phyloP scores from a whole-genome alignment of 73 alveolate species.

The Tetrahymena thermophila region DNA sequence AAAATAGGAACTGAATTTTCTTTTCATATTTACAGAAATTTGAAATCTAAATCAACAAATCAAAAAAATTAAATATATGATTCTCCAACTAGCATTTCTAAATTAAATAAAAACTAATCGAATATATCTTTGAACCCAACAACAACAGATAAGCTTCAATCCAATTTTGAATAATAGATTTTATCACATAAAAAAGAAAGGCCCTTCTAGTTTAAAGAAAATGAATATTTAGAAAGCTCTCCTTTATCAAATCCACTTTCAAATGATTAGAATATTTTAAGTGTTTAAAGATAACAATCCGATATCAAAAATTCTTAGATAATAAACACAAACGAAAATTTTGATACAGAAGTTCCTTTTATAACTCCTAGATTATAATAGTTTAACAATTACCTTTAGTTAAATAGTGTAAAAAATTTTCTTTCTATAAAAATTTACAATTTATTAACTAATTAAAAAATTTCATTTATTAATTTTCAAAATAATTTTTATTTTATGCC shows the following conservation, averaged over 20 bases:
- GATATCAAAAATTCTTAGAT: not conserved
- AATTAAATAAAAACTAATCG: not conserved
- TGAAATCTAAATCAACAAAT: not conserved
- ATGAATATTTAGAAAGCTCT: not conserved
- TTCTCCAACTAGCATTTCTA: not conserved
- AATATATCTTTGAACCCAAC: not conserved
- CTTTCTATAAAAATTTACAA: too few relatives aligned
- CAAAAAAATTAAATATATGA: not conserved
- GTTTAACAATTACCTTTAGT: not conserved
- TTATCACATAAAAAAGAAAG: not conserved
- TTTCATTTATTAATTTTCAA: too few relatives aligned
- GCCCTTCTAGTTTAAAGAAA: not conserved
- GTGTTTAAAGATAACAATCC: not conserved
- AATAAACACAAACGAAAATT: not conserved
- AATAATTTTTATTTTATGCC: not conserved
- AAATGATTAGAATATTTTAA: too few relatives aligned
- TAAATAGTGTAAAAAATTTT: not conserved
- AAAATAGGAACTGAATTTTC: slow-evolving; percentile 36
- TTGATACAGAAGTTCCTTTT: not conserved
- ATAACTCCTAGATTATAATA: not conserved
- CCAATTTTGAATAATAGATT: not conserved
- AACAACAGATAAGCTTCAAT: not conserved
- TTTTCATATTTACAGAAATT: not conserved
- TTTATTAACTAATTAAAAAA: too few relatives aligned
- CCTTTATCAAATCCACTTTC: not conserved